Evolutionary conservation across 768 basidiomycete genomes (phyloP).

Genomic region (Boletus vinaceobasis): DNA sequence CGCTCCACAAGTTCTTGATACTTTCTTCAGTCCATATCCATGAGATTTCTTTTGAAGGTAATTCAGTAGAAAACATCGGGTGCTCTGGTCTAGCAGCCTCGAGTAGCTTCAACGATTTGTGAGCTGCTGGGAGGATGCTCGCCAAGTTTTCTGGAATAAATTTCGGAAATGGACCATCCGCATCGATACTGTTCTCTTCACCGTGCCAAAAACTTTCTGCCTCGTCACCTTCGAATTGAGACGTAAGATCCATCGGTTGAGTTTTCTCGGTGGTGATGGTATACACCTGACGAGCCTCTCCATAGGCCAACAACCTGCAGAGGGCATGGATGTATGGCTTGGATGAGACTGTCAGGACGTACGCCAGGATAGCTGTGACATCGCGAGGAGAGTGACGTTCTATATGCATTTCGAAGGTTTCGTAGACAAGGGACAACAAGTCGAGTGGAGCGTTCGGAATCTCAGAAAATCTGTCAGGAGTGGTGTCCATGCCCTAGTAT

Average conservation of each 20-base stretch:
- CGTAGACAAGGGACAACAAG: constrained; percentile 62
- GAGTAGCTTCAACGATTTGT: constrained; percentile 65
- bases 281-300: constrained; percentile 29
- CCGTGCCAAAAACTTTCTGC: constrained; percentile 39
- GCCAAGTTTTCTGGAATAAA: constrained; percentile 58
- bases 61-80: constrained; percentile 44
- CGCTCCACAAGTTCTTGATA: constrained; percentile 11
- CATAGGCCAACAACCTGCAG: constrained; percentile 57
- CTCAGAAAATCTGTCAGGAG: constrained; percentile 39
- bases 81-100: constrained; percentile 64
- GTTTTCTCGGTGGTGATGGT: constrained; percentile 9
- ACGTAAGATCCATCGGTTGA: constrained; percentile 15
- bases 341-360: constrained; percentile 62
- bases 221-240: constrained; percentile 29
- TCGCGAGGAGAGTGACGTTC: constrained; percentile 47
- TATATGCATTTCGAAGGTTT: constrained; percentile 50
- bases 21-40: constrained; percentile 39
- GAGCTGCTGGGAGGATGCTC: constrained; percentile 57
- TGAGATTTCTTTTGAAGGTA: constrained; percentile 40
- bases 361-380: constrained; percentile 58
- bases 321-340: constrained; percentile 58
- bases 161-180: constrained; percentile 48
- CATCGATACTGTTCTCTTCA: constrained; percentile 38
- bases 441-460: constrained; percentile 45
- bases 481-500: constrained; percentile 27